phyloP scores from a whole-genome alignment of 768 basidiomycete genomes.

The Lactifluus pinguis region DNA sequence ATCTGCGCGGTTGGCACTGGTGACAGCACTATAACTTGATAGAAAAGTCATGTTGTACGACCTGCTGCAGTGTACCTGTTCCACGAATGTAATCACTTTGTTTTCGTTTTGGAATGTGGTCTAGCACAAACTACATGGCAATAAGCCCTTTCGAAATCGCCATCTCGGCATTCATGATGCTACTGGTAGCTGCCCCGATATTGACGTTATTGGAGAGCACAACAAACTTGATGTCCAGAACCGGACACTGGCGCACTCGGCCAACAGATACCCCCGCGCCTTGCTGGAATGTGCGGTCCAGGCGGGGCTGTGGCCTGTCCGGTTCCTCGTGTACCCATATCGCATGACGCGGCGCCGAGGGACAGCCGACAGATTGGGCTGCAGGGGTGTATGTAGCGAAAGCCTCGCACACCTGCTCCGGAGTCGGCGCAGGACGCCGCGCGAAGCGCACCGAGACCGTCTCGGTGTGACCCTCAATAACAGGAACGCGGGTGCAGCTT shows the following conservation, averaged over 20 bases:
- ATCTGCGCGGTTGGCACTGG: slow-evolving; percentile 75
- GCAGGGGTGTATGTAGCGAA: slow-evolving; percentile 66
- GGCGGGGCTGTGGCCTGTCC: slow-evolving; percentile 88
- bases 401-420: slow-evolving; percentile 81
- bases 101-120: not conserved
- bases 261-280: slow-evolving; percentile 92
- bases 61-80: slow-evolving; percentile 3
- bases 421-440: slow-evolving; percentile 68
- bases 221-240: slow-evolving; percentile 94
- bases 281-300: slow-evolving; percentile 84
- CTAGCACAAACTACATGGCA: slow-evolving; percentile 18
- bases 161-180: slow-evolving; percentile 95
- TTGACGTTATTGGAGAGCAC: slow-evolving; percentile 89
- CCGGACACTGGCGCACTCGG: slow-evolving; percentile 80
- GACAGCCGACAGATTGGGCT: slow-evolving; percentile 66
- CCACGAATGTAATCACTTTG: not conserved
- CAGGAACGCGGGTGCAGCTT: slow-evolving; percentile 89
- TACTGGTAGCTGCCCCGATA: slow-evolving; percentile 94
- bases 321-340: slow-evolving; percentile 89
- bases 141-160: slow-evolving; percentile 70
- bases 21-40: slow-evolving; percentile 36
- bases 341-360: slow-evolving; percentile 76
- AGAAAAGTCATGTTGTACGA: slow-evolving; percentile 13
- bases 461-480: slow-evolving; percentile 91
- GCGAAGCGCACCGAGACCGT: slow-evolving; percentile 83